Evolutionary conservation across 441 rosid genomes (phyloP), one percentile per base, ranked within the genome.

Genomic region (Gossypium aridum): DNA sequence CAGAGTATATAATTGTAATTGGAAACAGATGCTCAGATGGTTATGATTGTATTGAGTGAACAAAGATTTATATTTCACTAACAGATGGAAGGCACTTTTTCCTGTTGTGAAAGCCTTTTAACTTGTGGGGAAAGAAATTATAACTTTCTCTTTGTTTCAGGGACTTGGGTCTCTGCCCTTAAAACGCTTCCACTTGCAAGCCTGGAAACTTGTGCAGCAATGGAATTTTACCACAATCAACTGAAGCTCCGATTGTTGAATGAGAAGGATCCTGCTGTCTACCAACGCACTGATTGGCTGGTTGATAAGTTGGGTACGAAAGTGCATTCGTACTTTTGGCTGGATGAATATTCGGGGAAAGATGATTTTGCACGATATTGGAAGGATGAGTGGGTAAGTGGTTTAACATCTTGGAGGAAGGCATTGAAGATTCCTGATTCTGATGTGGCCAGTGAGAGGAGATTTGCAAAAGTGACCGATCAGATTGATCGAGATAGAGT

Each of bases 251-350:
- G 97, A 81, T 79, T 94, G 65, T 63, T 90, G 84, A 88, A 87
- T 69, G 97, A 90, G 86, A 86, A 85, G 77, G 88, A 87, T 78
- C 70, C 87, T 43, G 76, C 73, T 78, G 90, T 81, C 71, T 90
- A 89, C 77, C 89, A 88, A 71, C 93, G 93, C 49, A 80, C 90
- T 77, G 99, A 94, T 87, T 94, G 98, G 99, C 80, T 94, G 83
- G 97, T 91, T 14, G 88, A 92, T 80, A 94, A 89, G 89, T 80
- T 94, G 87, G 96, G 85, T 51, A 92, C 93, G 13, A 89, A 92
- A 82, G 97, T 91, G 70, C 94, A 94, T 85, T 86, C 98, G 51
- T 90, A 92, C 83, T 90, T 92, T 81, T 91, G 99, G 99, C 97
- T 92, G 37, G 99, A 94, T 82, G 97, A 86, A 61, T 92, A 89